Conservation (phyloP, 495 filamentous ascomycete genomes). For the Penicillium fimorum region DNA sequence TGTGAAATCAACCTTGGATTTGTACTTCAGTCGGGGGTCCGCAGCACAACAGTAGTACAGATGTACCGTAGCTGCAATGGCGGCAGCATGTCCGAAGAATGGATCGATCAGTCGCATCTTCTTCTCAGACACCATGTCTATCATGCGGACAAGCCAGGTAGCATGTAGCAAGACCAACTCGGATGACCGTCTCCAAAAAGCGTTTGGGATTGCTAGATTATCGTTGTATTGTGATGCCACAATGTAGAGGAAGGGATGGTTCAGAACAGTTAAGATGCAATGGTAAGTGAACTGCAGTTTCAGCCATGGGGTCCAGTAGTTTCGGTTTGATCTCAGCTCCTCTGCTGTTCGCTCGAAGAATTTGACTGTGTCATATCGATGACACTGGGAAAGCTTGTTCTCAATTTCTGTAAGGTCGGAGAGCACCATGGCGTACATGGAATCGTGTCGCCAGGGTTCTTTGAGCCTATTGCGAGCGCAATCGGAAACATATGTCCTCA, state of each 20-base stretch:
- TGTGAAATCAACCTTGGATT: slow-evolving; percentile 45
- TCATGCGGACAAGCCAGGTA: slow-evolving; percentile 50
- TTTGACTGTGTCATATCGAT: slow-evolving; percentile 48
- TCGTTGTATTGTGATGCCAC: slow-evolving; percentile 46
- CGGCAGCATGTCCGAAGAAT: slow-evolving; percentile 45
- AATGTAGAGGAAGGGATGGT: slow-evolving; percentile 50
- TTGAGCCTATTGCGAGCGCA: slow-evolving; percentile 42
- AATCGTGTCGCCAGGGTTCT: slow-evolving; percentile 49
- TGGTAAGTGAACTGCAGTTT: slow-evolving; percentile 50
- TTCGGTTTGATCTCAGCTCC: slow-evolving; percentile 34
- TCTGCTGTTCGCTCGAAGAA: slow-evolving; percentile 44
- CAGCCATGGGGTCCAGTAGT: slow-evolving; percentile 47
- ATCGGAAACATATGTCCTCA: slow-evolving; percentile 40
- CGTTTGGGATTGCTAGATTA: slow-evolving; percentile 47
- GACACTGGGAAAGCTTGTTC: slow-evolving; percentile 44
- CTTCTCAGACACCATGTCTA: slow-evolving; percentile 49
- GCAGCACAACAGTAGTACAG: slow-evolving; percentile 48
- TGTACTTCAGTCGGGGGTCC: slow-evolving; percentile 43
- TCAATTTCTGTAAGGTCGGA: slow-evolving; percentile 47
- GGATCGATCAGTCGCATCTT: slow-evolving; percentile 44
- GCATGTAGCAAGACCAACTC: slow-evolving; percentile 46
- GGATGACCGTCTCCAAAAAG: slow-evolving; percentile 47
- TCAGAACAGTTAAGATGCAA: slow-evolving; percentile 44
- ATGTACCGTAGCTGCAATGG: slow-evolving; percentile 47
- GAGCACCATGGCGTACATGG: slow-evolving; percentile 43